Evolutionary conservation across 768 basidiomycete species (phyloP).

Genomic region (Paxillus ammoniavirescens): DNA sequence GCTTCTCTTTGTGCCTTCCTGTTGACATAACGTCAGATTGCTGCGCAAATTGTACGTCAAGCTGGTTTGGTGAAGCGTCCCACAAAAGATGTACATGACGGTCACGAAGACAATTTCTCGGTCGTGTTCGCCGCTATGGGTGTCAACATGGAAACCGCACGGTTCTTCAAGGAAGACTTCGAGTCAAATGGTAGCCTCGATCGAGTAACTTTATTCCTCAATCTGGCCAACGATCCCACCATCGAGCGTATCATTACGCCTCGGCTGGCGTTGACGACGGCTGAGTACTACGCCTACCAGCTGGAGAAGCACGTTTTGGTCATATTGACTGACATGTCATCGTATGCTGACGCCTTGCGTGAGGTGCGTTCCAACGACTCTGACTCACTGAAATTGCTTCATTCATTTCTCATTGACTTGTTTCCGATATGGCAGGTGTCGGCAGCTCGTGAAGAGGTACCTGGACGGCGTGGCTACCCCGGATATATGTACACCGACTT

Average conservation of each 20-base stretch:
- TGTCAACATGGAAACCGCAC: slow-evolving; percentile 99
- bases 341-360: slow-evolving; percentile 94
- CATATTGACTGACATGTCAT: slow-evolving; percentile 98
- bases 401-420: slow-evolving; percentile 3
- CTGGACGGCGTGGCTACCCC: slow-evolving; percentile 98
- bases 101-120: slow-evolving; percentile 99
- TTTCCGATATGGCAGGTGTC: slow-evolving; percentile 55
- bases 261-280: slow-evolving; percentile 94
- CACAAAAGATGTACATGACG: slow-evolving; percentile 96
- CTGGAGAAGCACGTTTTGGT: slow-evolving; percentile 99
- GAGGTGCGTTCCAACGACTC: slow-evolving; percentile 55
- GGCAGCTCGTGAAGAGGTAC: slow-evolving; percentile 98
- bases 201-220: slow-evolving; percentile 97
- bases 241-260: slow-evolving; percentile 99
- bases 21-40: slow-evolving; percentile 63
- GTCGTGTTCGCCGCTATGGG: slow-evolving; percentile 99
- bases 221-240: slow-evolving; percentile 97
- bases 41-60: slow-evolving; percentile 99
- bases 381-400: slow-evolving; percentile 8
- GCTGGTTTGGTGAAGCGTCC: slow-evolving; percentile 96
- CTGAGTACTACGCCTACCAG: slow-evolving; percentile 99
- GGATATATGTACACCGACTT: slow-evolving; percentile 99
- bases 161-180: slow-evolving; percentile 99
- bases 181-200: slow-evolving; percentile 98
- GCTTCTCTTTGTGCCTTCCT: slow-evolving; percentile 18